phyloP scores from a whole-genome alignment of 208 protist genomes.

The Trypanosoma theileri region DNA sequence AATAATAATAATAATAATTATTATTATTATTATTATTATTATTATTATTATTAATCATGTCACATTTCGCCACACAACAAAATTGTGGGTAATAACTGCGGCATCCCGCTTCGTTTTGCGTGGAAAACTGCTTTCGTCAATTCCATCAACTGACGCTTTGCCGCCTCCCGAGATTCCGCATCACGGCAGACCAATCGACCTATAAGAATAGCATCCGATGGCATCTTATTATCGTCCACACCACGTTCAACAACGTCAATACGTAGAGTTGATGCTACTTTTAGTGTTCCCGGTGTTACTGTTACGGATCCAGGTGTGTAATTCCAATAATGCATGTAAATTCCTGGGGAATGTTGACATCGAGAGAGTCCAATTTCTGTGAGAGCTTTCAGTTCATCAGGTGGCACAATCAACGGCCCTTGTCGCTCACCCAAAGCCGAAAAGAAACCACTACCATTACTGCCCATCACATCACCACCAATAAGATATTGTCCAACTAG shows the following conservation, averaged over 20 bases:
- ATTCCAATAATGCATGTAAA: conserved; percentile 35
- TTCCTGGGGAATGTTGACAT: conserved; percentile 2
- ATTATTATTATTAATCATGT: not conserved
- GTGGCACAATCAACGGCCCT: conserved; percentile 23
- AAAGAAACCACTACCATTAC: conserved; percentile 24
- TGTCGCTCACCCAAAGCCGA: conserved; percentile 26
- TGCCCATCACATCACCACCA: conserved; percentile 37
- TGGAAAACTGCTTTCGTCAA: conserved; percentile 27
- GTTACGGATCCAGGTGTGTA: not conserved
- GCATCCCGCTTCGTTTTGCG: conserved; percentile 7
- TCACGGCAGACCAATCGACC: conserved; percentile 29
- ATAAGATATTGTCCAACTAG: conserved; percentile 29
- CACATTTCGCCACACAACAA: conserved; percentile 37
- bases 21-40: too few species aligned
- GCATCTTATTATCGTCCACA: conserved; percentile 6
- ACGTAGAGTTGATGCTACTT: conserved; percentile 31
- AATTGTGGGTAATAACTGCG: conserved; percentile 19
- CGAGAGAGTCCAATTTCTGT: conserved; percentile 1
- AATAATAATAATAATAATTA: not conserved
- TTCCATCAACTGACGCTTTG: conserved; percentile 17
- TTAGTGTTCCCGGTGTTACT: not conserved
- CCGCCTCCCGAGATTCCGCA: not conserved
- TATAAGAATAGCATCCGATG: conserved; percentile 21
- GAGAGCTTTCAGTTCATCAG: conserved; percentile 24
- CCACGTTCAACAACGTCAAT: conserved; percentile 21